These are phyloP conservation scores for Macrotyloma uniflorum DNA, from an alignment of 306 rosid genomes.

Conservation along the genomic window DNA sequence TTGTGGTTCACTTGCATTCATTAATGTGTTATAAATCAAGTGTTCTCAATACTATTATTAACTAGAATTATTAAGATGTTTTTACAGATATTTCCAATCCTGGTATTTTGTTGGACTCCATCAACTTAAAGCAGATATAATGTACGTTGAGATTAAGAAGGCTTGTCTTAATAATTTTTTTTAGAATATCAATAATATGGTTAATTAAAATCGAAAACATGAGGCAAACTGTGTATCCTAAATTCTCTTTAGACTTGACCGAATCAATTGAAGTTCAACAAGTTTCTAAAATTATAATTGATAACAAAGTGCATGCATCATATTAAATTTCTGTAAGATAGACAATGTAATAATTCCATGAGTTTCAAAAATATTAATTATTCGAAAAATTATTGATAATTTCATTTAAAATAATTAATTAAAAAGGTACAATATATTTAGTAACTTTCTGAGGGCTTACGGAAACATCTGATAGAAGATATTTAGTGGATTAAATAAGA, in stretches of 20 bases:
- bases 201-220: neutral
- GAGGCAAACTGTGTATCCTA: neutral
- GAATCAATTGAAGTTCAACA: too few species aligned
- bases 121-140: neutral
- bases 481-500: neutral
- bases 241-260: neutral
- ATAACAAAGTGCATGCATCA: too few species aligned
- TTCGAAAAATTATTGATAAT: too few species aligned
- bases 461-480: too few species aligned
- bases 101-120: too few species aligned
- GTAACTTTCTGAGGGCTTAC: too few species aligned
- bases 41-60: neutral
- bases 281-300: too few species aligned
- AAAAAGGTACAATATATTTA: too few species aligned
- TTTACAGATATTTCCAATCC: neutral
- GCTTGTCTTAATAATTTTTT: neutral
- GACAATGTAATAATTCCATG: too few species aligned
- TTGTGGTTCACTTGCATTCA: neutral
- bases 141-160: neutral
- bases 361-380: too few species aligned
- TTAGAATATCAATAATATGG: neutral
- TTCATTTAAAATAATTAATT: too few species aligned
- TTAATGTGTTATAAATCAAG: neutral
- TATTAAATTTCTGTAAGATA: too few species aligned
- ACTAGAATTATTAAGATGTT: neutral